Evolutionary conservation across 768 basidiomycete genomes (phyloP), one percentile per base, ranked within the genome.

Genomic region (Thelephora ganbajun): DNA sequence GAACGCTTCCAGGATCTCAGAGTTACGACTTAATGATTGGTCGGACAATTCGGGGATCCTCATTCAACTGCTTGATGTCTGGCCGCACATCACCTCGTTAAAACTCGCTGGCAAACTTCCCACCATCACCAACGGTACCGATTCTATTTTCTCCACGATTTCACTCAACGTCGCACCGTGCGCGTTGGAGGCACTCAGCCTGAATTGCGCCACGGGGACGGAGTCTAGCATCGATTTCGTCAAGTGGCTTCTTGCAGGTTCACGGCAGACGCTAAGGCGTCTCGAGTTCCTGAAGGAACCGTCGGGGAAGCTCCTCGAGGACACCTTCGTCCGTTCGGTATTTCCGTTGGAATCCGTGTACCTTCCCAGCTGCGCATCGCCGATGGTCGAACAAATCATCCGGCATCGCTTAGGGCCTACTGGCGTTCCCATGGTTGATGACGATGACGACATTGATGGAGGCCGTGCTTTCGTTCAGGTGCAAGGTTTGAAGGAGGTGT

Each of bases 1-100:
- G 1, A 57, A 51, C 41, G 26, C 26, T 9, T 30, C 26, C 9
- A 73, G 77, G 51, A 64, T 70, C 26, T 58, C 62, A 6, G 61
- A 68, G 5, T 67, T 86, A 4, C 71, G 72, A 47, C 79, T 86
- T 56, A 73, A 70, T 57, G 85, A 86, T 57, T 84, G 80, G 80
- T 78, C 83, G 11, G 73, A 78, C 51, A 77, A 80, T 56, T 62
- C 69, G 44, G 62, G 73, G 35, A 64, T 72, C 13, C 63, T 84
- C 45, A 63, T 69, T 43, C 78, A 81, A 59, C 71, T 86, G 35
- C 73, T 85, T 52, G 70, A 73, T 45, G 64, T 79, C 48, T 84
- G 78, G 74, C 70, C 80, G 2, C 66, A 70, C 13, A 62, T 86
- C 48, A 65, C 64, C 46, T 69, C 71, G 18, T 71, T 86, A 33